A percentile compares a stretch with the other conserved stretches of the same genome.
phyloP scores from a whole-genome alignment of 2,329 filamentous ascomycete genomes.

The Laburnicola sp. region DNA sequence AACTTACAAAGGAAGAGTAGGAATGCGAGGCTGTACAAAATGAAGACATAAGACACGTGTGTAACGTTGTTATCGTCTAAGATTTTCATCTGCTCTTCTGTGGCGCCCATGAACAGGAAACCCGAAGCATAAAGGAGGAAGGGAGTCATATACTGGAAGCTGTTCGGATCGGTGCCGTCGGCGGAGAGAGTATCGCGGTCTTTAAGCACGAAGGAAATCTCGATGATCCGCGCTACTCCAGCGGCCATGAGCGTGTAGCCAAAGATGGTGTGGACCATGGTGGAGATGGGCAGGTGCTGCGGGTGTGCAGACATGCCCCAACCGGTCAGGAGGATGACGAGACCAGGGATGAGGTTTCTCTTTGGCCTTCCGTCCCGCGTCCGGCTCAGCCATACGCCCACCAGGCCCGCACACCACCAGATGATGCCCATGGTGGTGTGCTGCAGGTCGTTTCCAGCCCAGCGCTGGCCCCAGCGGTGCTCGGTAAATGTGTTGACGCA shows the following conservation, averaged over 20 bases:
- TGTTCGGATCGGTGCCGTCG: conserved; percentile 71
- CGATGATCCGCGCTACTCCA: conserved; percentile 80
- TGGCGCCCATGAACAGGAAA: conserved; percentile 96
- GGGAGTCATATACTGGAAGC: conserved; percentile 70
- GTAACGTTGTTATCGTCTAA: conserved; percentile 75
- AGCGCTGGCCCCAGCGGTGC: conserved; percentile 86
- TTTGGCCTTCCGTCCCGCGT: conserved; percentile 82
- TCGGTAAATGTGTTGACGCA: conserved; percentile 98
- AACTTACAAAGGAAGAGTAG: conserved; percentile 79
- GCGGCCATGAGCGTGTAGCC: conserved; percentile 95
- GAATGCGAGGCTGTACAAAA: conserved; percentile 88
- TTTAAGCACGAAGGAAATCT: conserved; percentile 83
- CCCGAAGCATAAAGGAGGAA: conserved; percentile 87
- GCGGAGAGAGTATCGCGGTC: conserved; percentile 68
- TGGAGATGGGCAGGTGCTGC: conserved; percentile 80
- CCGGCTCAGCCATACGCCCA: conserved; percentile 88
- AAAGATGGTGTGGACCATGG: conserved; percentile 85
- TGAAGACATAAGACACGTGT: conserved; percentile 88
- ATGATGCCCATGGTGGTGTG: conserved; percentile 99
- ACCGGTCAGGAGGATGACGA: conserved; percentile 88
- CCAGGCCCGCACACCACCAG: conserved; percentile 93
- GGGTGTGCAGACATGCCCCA: conserved; percentile 95
- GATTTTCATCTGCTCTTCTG: conserved; percentile 90
- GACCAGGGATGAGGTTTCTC: conserved; percentile 88
- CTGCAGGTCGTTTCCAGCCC: conserved; percentile 93